Conservation (phyloP, 768 basidiomycete species). For the Rossbeevera mucosa region DNA sequence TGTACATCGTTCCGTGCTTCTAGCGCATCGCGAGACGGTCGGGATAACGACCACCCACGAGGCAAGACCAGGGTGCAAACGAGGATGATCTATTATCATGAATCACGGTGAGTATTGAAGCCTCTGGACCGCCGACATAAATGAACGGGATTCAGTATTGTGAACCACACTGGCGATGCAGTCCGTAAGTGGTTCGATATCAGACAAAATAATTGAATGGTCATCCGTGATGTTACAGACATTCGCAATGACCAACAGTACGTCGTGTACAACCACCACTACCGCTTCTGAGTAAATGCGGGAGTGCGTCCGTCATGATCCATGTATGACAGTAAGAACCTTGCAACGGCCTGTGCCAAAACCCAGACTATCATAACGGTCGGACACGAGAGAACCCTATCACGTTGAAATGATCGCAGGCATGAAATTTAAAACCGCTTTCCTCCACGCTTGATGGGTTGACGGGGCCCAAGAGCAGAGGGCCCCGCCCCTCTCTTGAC, state of each 20-base stretch:
- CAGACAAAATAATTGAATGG: not conserved
- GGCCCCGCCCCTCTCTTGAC: constrained; percentile 37
- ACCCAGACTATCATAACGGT: not conserved
- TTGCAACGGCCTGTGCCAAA: not conserved
- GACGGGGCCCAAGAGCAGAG: constrained; percentile 51
- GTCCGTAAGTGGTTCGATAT: not conserved
- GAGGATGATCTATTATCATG: not conserved
- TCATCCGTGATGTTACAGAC: constrained; percentile 1
- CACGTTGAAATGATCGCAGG: not conserved
- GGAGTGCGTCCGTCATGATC: not conserved
- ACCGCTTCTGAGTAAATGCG: not conserved
- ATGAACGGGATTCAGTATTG: not conserved
- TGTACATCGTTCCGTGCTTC: not conserved
- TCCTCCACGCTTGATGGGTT: constrained; percentile 73
- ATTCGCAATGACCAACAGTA: not conserved
- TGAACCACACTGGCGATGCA: not conserved
- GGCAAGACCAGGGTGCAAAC: not conserved
- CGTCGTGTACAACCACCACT: not conserved
- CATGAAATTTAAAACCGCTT: constrained; percentile 57
- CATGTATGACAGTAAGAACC: constrained; percentile 9
- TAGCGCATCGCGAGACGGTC: not conserved
- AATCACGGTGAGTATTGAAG: not conserved
- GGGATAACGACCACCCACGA: not conserved
- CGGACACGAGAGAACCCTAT: not conserved
- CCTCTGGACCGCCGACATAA: not conserved